Conservation (phyloP, 176 grass and related monocot genomes). For the Saccharum spontaneum region DNA sequence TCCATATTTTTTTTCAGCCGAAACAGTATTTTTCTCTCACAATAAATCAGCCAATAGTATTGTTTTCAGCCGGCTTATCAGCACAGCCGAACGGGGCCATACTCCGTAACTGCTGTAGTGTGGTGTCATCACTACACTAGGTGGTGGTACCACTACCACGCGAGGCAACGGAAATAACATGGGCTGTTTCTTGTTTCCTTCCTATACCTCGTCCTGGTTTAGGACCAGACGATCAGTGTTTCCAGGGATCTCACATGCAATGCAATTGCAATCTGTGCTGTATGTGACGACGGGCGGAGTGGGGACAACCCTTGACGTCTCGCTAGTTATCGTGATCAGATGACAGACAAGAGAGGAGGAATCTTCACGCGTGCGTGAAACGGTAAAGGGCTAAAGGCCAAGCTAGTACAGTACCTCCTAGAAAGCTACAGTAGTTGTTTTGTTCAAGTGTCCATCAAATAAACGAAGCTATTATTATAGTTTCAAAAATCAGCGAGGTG, state of each 20-base stretch:
- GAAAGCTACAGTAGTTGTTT: not conserved
- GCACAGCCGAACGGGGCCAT: no score
- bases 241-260: not conserved
- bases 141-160: not conserved
- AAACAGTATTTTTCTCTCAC: no score
- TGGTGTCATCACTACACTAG: not conserved
- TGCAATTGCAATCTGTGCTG: not conserved
- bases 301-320: constrained; percentile 23
- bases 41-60: no score
- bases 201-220: not conserved
- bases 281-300: not conserved
- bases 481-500: not conserved
- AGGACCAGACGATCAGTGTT: no score
- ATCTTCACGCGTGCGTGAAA: constrained; percentile 28
- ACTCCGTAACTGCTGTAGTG: not conserved
- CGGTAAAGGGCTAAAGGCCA: not conserved
- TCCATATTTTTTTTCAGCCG: no score
- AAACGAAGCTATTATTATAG: not conserved
- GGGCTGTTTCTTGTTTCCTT: constrained; percentile 15
- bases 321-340: not conserved
- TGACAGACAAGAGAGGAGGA: not conserved
- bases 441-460: constrained; percentile 20
- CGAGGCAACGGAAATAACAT: constrained; percentile 21
- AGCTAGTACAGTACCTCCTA: not conserved
- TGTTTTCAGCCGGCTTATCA: no score